Conservation (phyloP, 306 rosid genomes). For the Cucumis cinereus region DNA sequence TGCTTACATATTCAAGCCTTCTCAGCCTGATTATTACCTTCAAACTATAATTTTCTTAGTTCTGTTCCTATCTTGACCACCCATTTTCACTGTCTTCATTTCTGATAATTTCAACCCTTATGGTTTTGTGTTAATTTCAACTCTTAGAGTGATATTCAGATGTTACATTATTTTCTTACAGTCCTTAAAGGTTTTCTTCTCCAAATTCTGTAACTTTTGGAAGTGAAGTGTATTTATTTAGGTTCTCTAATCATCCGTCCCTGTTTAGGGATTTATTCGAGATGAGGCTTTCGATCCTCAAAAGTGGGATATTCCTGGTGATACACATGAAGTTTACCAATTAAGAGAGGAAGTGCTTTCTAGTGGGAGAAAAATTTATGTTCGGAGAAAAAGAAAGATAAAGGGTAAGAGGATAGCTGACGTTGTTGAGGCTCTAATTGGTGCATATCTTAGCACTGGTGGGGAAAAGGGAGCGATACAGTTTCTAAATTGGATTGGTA, state of each 20-base stretch:
- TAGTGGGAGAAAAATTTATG: constrained; percentile 18
- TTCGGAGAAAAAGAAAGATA: constrained; percentile 30
- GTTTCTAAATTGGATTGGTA: constrained; percentile 67
- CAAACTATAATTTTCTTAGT: background rate
- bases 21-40: background rate
- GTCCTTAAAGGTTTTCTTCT: background rate
- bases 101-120: background rate
- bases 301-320: constrained; percentile 59
- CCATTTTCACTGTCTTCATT: background rate
- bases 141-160: background rate
- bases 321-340: constrained; percentile 10
- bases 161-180: background rate
- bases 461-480: constrained; percentile 57
- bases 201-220: background rate
- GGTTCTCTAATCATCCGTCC: background rate
- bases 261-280: constrained; percentile 64
- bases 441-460: constrained; percentile 61
- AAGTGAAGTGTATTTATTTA: background rate
- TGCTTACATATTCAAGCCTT: background rate
- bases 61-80: background rate
- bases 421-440: constrained; percentile 87
- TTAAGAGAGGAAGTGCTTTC: constrained; percentile 25
- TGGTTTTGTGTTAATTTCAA: background rate
- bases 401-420: constrained; percentile 55
- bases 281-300: constrained; percentile 50